Conservation (phyloP, 73 alveolate species). For the Paramecium primaurelia region DNA sequence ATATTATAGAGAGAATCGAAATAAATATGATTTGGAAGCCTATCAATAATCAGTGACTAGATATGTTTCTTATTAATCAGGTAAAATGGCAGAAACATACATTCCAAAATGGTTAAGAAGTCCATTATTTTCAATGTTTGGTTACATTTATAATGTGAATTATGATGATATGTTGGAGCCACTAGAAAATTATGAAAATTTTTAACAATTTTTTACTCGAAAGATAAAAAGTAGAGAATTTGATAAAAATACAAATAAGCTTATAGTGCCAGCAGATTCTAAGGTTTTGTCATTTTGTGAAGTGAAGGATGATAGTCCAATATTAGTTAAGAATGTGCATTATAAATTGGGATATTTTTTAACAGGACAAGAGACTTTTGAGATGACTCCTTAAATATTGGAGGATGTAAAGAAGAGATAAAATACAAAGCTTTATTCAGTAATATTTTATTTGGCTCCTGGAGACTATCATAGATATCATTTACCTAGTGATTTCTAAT, state of each 20-base stretch:
- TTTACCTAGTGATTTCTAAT: slow-evolving; percentile 53
- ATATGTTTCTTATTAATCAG: slow-evolving; percentile 27
- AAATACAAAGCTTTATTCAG: slow-evolving; percentile 34
- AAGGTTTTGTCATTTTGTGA: slow-evolving; percentile 59
- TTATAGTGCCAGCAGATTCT: slow-evolving; percentile 69
- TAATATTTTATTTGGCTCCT: slow-evolving; percentile 66
- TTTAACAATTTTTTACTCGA: slow-evolving; percentile 65
- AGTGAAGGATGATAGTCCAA: slow-evolving; percentile 50
- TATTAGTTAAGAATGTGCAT: slow-evolving; percentile 62
- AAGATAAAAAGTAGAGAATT: slow-evolving; percentile 55
- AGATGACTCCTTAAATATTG: slow-evolving; percentile 31
- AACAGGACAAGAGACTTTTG: slow-evolving; percentile 55
- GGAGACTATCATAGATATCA: slow-evolving; percentile 77
- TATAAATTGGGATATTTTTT: slow-evolving; percentile 70
- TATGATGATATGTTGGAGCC: slow-evolving; percentile 53
- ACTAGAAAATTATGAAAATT: slow-evolving; percentile 54
- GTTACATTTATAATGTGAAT: slow-evolving; percentile 63
- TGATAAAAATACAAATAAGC: not conserved
- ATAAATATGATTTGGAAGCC: not conserved
- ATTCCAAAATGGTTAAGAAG: slow-evolving; percentile 48
- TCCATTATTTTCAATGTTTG: slow-evolving; percentile 63
- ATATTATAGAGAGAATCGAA: not conserved
- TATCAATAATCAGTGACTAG: not conserved
- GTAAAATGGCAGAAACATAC: not conserved
- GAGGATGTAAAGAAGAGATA: slow-evolving; percentile 23